Base-by-base conservation (phyloP, 2,329 filamentous ascomycete genomes). In the Aaosphaeria arxii region DNA sequence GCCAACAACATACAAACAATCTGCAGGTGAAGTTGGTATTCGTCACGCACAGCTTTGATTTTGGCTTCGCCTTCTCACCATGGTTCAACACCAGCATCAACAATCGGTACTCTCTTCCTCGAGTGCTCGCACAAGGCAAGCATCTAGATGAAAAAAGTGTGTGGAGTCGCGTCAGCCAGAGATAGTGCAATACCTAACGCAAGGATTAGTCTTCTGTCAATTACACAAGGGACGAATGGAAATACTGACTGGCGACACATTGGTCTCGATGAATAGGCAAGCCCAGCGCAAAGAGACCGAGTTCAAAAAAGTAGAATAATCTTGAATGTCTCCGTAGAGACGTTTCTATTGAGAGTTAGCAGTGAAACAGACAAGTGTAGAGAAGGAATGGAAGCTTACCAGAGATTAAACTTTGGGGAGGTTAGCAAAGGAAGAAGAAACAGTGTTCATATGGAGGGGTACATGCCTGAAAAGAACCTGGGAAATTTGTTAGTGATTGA, bases 281-380 rank as follows among this genome's bases (percentile, higher is more conserved):
- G 45, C 45, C 32, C 40, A 47, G 45, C 5, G 45, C 42, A 40
- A 43, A 24, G 40, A 43, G 31, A 13, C 31, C 45, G 7, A 30
- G 13, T 9, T 17, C 13, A 40, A 47, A 47, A 47, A 47, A 47
- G 42, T 30, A 30, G 45, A 47, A 43, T 47, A 47, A 47, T 43
- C 40, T 47, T 47, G 13, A 41, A 44, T 42, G 31, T 13, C 24
- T 30, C 29, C 44, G 38, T 46, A 42, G 29, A 32, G 11, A 11
- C 39, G 44, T 46, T 46, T 42, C 39, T 24, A 24, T 24, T 24
- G 17, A 24, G 17, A 24, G 17, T 24, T 24, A 24, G 17, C 17
- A 24, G 17, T 24, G 17, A 24, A 24, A 24, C 17, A 24, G 3
- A 24, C 17, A 24, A 24, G 17, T 24, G 17, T 24, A 24, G 17